Evolutionary conservation across 306 rosid genomes (phyloP), one percentile per base, ranked within the genome.

Genomic region (Cucumis cinereus): DNA sequence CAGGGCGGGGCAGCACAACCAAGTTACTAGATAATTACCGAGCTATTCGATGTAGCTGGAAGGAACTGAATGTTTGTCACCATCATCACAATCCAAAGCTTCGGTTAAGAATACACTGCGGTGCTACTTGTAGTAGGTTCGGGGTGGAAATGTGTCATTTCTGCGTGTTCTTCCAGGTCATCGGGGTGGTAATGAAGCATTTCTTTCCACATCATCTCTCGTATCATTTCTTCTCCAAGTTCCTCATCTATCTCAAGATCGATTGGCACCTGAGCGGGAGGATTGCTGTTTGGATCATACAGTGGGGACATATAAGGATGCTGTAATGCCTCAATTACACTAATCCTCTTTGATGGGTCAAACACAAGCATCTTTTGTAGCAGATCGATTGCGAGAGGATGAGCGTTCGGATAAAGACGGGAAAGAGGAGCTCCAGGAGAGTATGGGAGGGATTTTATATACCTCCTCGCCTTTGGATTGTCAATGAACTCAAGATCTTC

Each of bases 131-230:
- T 22, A 45, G 58, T 49, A 76, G 26, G 68, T 55, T 38, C 52
- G 53, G 55, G 50, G 38, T 53, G 82, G 79, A 76, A 89, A 45
- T 82, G 68, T 73, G 83, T 80, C 81, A 89, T 78, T 45, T 76
- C 86, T 20, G 76, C 77, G 16, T 67, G 86, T 72, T 73, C 75
- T 35, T 64, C 74, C 17, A 79, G 84, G 79, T 77, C 81, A 77
- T 90, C 97, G 1, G 98, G 97, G 79, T 93, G 98, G 87, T 91
- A 88, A 78, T 85, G 93, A 73, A 89, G 87, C 93, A 93, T 91
- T 84, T 93, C 98, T 26, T 73, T 83, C 96, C 90, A 93, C 96
- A 91, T 91, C 98, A 90, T 87, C 92, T 93, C 98, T 85, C 98
- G 88, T 88, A 93, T 90, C 91, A 86, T 85, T 73, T 88, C 93